Evolutionary conservation across 1,139 yeast species (phyloP), one percentile per base, ranked within the genome.

Genomic region (Saccharomyces hybrid): DNA sequence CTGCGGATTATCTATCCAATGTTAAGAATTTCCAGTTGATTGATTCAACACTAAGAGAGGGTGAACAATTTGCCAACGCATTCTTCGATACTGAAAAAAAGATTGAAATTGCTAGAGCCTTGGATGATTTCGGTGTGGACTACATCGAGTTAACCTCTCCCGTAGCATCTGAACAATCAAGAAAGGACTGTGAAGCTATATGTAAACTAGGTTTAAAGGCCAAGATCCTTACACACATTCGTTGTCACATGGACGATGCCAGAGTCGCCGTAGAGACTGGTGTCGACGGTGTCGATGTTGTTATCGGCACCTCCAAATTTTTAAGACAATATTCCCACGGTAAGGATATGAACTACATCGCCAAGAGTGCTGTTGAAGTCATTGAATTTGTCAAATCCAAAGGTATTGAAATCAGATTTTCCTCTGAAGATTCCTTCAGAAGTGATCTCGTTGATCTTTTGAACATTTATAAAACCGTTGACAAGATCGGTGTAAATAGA

Each of bases 211-310:
- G 98, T 3, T 83, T 93, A 71, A 90, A 88, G 77, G 95, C 98
- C 61, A 93, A 93, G 78, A 89, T 91, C 61, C 81, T 91, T 66
- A 81, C 85, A 29, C 97, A 91, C 72, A 91, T 91, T 66, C 84
- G 97, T 76, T 93, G 99, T 75, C 97, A 91, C 73, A 91, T 93
- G 98, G 98, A 93, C 72, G 99, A 93, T 68, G 99, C 98, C 60
- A 81, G 86, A 70, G 88, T 93, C 56, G 99, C 99, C 3, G 99
- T 93, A 34, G 91, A 89, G 70, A 93, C 98, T 49, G 98, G 99
- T 71, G 98, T 93, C 57, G 98, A 93, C 71, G 99, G 99, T 75
- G 98, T 93, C 57, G 98, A 93, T 75, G 97, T 93, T 52, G 98
- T 93, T 54, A 93, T 93, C 74, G 99, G 98, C 62, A 93, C 99